Evolutionary conservation across 2,329 filamentous ascomycete species (phyloP).

Genomic region (Botryotinia narcissicola): DNA sequence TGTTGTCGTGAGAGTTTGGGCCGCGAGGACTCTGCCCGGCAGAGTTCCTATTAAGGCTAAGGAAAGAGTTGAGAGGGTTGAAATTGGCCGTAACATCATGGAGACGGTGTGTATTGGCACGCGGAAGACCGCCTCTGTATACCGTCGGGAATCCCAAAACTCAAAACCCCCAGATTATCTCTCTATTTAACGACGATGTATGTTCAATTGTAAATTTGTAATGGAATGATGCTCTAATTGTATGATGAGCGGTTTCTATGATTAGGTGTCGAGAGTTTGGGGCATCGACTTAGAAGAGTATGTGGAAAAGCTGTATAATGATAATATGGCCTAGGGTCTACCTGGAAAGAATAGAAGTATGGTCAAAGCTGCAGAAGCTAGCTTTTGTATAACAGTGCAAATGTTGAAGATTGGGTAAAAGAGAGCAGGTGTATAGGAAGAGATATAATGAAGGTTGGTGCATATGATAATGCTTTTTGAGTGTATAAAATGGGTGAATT

Average conservation of each 20-base stretch:
- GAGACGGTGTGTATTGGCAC: conserved; percentile 23
- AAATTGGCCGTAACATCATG: conserved; percentile 36
- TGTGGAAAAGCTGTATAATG: conserved; percentile 19
- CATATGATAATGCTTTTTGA: background rate
- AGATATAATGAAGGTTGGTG: conserved; percentile 12
- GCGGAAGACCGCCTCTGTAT: conserved; percentile 16
- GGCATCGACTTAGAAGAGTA: conserved; percentile 9
- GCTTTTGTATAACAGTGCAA: background rate
- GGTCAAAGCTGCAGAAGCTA: conserved; percentile 18
- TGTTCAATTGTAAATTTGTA: conserved; percentile 8
- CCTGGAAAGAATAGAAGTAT: conserved; percentile 49
- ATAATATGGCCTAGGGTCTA: conserved; percentile 56
- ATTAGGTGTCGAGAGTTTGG: conserved; percentile 18
- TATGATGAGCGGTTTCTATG: conserved; percentile 12
- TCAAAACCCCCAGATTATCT: background rate
- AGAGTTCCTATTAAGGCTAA: conserved; percentile 35
- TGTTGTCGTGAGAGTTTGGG: conserved; percentile 73
- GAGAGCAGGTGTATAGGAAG: background rate
- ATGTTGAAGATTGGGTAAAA: background rate
- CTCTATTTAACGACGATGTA: conserved; percentile 1
- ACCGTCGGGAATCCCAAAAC: conserved; percentile 7
- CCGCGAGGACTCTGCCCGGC: conserved; percentile 52
- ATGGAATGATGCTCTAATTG: background rate
- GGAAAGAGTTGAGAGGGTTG: conserved; percentile 32
- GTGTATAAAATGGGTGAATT: conserved; percentile 2